Evolutionary conservation across 2,329 filamentous ascomycete species (phyloP), one percentile per base, ranked within the genome.

Genomic region (Nemania bipapillata): DNA sequence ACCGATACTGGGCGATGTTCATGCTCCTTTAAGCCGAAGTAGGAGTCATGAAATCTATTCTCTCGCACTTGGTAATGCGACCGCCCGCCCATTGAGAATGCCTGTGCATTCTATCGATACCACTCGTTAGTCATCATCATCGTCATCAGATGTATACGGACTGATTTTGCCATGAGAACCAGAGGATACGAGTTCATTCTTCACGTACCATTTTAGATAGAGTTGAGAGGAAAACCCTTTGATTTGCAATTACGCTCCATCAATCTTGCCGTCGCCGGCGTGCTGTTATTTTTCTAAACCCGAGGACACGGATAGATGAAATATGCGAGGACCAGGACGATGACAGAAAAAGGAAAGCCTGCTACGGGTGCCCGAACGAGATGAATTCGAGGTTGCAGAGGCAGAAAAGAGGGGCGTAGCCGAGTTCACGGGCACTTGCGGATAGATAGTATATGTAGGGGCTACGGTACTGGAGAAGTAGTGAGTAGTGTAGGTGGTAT

Each of bases 1-100:
- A 92, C 86, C 42, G 92, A 94, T 42, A 87, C 79, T 45, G 91
- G 91, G 66, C 91, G 85, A 63, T 83, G 82, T 61, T 84, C 81
- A 24, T 80, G 83, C 69, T 86, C 83, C 75, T 86, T 87, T 70
- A 86, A 79, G 73, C 85, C 84, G 80, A 92, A 91, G 77, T 92
- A 89, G 20, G 88, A 80, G 79, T 89, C 86, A 72, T 85, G 83
- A 28, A 82, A 77, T 55, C 80, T 78, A 63, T 81, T 87, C 73
- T 87, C 83, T 71, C 80, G 80, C 86, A 87, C 87, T 77, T 87
- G 84, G 67, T 79, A 80, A 64, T 81, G 82, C 76, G 81, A 73
- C 69, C 73, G 73, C 75, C 77, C 77, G 73, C 73, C 66, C 56
- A 71, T 62, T 50, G 74, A 72, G 68, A 74, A 67, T 66, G 69